Base-by-base conservation (phyloP, 2,329 filamentous ascomycete species). In the Cladosporium colombiae region DNA sequence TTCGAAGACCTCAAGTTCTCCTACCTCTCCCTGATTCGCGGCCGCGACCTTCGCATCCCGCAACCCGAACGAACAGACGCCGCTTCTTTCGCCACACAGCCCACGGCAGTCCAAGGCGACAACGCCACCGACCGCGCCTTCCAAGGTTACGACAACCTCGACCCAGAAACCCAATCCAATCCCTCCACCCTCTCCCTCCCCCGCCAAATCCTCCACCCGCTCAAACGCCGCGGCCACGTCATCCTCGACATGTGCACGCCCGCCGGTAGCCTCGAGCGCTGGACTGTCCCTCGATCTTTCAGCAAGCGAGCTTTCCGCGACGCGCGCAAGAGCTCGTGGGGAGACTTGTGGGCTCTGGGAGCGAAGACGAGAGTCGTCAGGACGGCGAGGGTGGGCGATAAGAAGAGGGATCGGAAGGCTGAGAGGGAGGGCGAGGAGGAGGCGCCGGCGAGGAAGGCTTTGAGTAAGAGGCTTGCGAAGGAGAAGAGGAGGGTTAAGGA, bases 331-430 rank as follows among this genome's bases (percentile, higher is more conserved):
- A 86, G 90, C 0, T 81, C 81, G 62, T 98, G 94, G 95, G 95
- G 95, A 46, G 95, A 98, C 76, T 82, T 98, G 11, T 99, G 95
- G 95, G 93, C 94, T 0, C 83, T 98, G 0, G 95, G 95, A 0
- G 94, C 93, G 25, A 98, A 98, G 83, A 96, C 92, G 0, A 85
- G 92, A 14, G 85, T 90, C 4, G 74, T 78, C 2, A 82, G 91
- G 56, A 82, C 80, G 91, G 52, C 85, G 88, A 58, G 66, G 66
- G 61, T 65, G 5, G 70, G 67, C 10, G 67, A 69, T 18, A 64
- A 69, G 66, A 55, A 63, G 50, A 16, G 61, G 5, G 33, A 56
- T 27, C 31, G 35, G 10, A 65, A 70, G 52, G 65, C 59, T 21
- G 68, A 69, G 65, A 66, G 66, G 13, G 69, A 65, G 27, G 57